Conservation (phyloP, 805 yeast genomes). For the Wickerhamiella dianesei region DNA sequence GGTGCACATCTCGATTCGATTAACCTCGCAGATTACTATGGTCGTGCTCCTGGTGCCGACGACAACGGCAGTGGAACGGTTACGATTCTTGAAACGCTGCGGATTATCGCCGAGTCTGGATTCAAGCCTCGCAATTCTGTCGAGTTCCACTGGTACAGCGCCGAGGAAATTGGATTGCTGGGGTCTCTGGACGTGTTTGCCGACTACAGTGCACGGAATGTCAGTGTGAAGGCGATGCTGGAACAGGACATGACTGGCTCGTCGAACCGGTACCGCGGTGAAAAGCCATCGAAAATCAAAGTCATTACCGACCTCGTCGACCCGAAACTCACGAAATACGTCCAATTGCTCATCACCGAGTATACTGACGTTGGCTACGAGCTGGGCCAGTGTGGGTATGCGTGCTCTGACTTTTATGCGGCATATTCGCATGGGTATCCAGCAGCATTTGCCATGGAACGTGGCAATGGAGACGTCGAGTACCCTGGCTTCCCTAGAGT, state of each 20-base stretch:
- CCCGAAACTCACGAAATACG: constrained; percentile 39
- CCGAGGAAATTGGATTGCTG: constrained; percentile 83
- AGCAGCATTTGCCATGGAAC: constrained; percentile 67
- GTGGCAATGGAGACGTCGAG: constrained; percentile 48
- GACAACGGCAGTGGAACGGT: constrained; percentile 87
- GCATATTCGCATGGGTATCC: constrained; percentile 78
- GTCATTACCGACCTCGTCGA: constrained; percentile 60
- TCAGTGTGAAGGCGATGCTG: constrained; percentile 62
- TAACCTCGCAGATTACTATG: constrained; percentile 55
- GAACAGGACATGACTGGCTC: constrained; percentile 93
- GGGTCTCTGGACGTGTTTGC: constrained; percentile 74
- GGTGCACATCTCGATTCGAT: constrained; percentile 87
- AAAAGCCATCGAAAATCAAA: constrained; percentile 57
- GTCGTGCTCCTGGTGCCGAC: constrained; percentile 88
- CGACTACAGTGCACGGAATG: constrained; percentile 33
- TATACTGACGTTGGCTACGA: constrained; percentile 58
- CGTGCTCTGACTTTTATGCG: constrained; percentile 87
- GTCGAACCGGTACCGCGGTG: constrained; percentile 27
- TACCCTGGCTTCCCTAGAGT: constrained; percentile 28
- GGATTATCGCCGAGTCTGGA: constrained; percentile 38
- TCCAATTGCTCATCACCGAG: constrained; percentile 44
- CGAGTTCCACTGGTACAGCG: constrained; percentile 90
- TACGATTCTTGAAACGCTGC: constrained; percentile 60
- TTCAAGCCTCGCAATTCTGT: constrained; percentile 54
- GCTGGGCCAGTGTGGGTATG: constrained; percentile 77